These are phyloP conservation scores for Sporothrix euskadiensis DNA, from an alignment of 2,329 filamentous ascomycete genomes.

Conservation along the genomic window DNA sequence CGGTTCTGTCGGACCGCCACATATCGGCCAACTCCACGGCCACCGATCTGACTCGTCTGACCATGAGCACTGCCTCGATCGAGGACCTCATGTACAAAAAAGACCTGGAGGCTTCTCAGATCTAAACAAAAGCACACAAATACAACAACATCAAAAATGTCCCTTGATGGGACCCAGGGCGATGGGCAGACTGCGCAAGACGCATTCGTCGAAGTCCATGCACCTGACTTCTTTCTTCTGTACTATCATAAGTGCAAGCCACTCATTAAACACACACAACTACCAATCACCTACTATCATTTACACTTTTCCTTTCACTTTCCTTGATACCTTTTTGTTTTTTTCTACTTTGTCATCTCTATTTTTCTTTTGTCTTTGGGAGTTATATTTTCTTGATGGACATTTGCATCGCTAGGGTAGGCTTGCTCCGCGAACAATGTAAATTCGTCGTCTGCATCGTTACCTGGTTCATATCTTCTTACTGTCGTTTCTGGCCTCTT, in stretches of 20 bases:
- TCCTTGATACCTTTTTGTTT: slow-evolving; percentile 19
- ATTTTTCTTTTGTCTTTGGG: neutral
- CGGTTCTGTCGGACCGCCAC: slow-evolving; percentile 53
- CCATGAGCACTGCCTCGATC: slow-evolving; percentile 52
- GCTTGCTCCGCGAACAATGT: neutral
- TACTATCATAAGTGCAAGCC: neutral
- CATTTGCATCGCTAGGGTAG: slow-evolving; percentile 14
- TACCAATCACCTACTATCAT: neutral
- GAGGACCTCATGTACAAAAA: slow-evolving; percentile 37
- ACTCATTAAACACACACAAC: neutral
- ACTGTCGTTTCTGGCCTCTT: neutral
- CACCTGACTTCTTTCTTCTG: neutral
- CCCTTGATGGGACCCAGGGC: neutral
- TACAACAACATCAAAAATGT: neutral
- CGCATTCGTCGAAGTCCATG: neutral
- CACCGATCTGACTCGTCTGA: slow-evolving; percentile 57
- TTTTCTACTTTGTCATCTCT: neutral
- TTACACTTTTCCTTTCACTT: neutral
- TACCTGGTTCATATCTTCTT: neutral
- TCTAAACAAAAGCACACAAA: neutral
- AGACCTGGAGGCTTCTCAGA: slow-evolving; percentile 18
- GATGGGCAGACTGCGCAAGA: neutral
- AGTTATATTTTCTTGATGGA: neutral
- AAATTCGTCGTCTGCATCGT: slow-evolving; percentile 12
- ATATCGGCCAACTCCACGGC: slow-evolving; percentile 56